These are phyloP conservation scores for Apiospora koreana DNA, from an alignment of 2,329 filamentous ascomycete species.

Conservation along the genomic window DNA sequence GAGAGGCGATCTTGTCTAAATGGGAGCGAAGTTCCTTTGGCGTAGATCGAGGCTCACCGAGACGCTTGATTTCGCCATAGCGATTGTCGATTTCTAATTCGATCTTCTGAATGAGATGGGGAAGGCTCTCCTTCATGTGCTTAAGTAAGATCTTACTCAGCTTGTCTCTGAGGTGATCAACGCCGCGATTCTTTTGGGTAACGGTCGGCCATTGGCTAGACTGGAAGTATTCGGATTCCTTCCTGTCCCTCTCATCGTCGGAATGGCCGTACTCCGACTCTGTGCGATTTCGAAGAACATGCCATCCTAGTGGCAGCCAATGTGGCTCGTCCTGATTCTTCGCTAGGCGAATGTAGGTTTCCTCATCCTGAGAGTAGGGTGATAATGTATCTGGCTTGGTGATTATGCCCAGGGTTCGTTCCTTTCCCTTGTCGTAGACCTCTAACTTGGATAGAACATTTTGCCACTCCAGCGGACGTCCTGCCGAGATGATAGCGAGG, in stretches of 20 bases:
- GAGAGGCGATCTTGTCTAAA: constrained; percentile 27
- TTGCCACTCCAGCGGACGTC: constrained; percentile 55
- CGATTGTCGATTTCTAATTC: constrained; percentile 22
- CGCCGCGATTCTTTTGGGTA: constrained; percentile 33
- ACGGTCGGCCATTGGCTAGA: constrained; percentile 29
- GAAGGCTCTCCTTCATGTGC: constrained; percentile 31
- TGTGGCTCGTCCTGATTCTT: constrained; percentile 51
- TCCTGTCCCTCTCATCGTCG: constrained; percentile 30
- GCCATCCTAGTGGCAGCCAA: constrained; percentile 23
- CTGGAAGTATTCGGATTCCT: constrained; percentile 35
- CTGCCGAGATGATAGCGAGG: constrained; percentile 51
- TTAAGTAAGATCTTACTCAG: constrained; percentile 37
- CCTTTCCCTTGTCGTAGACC: constrained; percentile 28
- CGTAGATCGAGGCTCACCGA: constrained; percentile 27
- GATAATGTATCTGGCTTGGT: constrained; percentile 52
- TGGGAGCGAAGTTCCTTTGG: too few relatives aligned
- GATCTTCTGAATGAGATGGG: constrained; percentile 28
- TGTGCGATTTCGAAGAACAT: constrained; percentile 48
- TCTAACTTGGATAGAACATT: constrained; percentile 43
- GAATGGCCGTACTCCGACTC: constrained; percentile 29
- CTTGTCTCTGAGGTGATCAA: constrained; percentile 36
- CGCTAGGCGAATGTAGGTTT: constrained; percentile 37
- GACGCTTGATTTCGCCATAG: constrained; percentile 19
- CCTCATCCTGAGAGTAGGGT: constrained; percentile 41
- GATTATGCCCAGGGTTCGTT: constrained; percentile 57